Evolutionary conservation across 2,329 filamentous ascomycete species (phyloP).

Genomic region (Fusarium sp.): DNA sequence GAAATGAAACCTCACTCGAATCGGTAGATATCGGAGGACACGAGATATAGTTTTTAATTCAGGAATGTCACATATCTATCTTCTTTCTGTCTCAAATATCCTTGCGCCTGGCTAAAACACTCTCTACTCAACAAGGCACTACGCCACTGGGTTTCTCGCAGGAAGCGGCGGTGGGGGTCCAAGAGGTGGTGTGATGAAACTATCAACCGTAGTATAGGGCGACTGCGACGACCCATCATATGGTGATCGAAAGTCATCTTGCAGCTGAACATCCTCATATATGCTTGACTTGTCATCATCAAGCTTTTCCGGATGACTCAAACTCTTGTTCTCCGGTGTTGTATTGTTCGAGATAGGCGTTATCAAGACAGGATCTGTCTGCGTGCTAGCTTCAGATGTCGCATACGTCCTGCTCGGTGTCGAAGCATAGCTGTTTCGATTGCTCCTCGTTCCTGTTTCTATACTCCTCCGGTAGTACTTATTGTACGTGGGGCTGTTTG

Average conservation of each 20-base stretch:
- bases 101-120: not conserved
- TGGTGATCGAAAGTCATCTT: not conserved
- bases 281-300: conserved; percentile 18
- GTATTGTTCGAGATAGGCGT: conserved; percentile 15
- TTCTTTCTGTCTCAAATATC: not conserved
- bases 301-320: not conserved
- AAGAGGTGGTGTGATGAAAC: conserved; percentile 10
- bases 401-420: conserved; percentile 32
- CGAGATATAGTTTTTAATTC: not conserved
- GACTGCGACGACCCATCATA: conserved; percentile 6
- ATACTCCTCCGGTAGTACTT: conserved; percentile 51
- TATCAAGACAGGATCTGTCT: conserved; percentile 43
- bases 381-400: conserved; percentile 46
- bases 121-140: not conserved
- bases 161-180: conserved; percentile 29
- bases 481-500: conserved; percentile 53
- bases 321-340: conserved; percentile 1
- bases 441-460: conserved; percentile 38
- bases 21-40: not conserved
- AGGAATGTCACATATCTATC: not conserved
- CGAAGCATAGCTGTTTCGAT: conserved; percentile 39
- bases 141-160: conserved; percentile 5
- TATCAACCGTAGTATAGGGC: not conserved
- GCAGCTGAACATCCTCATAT: conserved; percentile 29
- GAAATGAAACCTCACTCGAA: not conserved